Base-by-base conservation (phyloP, 2,329 filamentous ascomycete species). In the Byssothecium circinans region DNA sequence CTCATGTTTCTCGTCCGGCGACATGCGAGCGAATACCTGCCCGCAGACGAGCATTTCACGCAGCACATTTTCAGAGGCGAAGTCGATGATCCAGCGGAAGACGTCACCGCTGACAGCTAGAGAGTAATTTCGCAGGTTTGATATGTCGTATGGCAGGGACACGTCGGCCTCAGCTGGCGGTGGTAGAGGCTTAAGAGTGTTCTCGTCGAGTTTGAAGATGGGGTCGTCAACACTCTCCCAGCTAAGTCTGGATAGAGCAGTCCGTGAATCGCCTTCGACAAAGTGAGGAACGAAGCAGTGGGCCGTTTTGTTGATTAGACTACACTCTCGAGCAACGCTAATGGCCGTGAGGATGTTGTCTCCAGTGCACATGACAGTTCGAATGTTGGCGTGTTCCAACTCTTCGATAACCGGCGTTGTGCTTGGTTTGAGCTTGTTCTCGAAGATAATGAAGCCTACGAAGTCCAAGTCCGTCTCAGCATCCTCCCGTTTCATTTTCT, bases 321-420 rank as follows among this genome's bases (percentile, higher is more conserved):
- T 82, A 69, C 91, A 96, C 64, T 97, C 91, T 60, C 91, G 82
- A 3, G 91, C 92, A 45, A 99, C 94, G 61, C 91, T 96, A 64
- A 99, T 91, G 18, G 94, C 94, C 8, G 94, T 99, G 45, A 97
- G 75, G 53, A 97, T 97, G 60, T 99, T 99, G 76, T 99, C 94
- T 23, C 94, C 94, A 0, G 94, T 99, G 53, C 95, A 95, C 94
- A 99, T 99, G 42, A 96, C 85, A 22, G 88, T 87, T 29, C 89
- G 84, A 57, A 99, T 96, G 46, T 88, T 88, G 7, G 95, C 92
- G 43, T 86, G 78, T 25, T 83, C 80, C 2, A 99, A 80, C 72
- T 97, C 91, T 46, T 87, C 81, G 20, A 99, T 83, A 27, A 96
- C 88, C 1, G 80, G 81, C 1, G 88, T 81, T 0, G 92, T 96